A percentile compares a stretch with the other conserved stretches of the same genome.
phyloP scores from a whole-genome alignment of 2,329 filamentous ascomycete genomes.

The Phialophora chinensis region DNA sequence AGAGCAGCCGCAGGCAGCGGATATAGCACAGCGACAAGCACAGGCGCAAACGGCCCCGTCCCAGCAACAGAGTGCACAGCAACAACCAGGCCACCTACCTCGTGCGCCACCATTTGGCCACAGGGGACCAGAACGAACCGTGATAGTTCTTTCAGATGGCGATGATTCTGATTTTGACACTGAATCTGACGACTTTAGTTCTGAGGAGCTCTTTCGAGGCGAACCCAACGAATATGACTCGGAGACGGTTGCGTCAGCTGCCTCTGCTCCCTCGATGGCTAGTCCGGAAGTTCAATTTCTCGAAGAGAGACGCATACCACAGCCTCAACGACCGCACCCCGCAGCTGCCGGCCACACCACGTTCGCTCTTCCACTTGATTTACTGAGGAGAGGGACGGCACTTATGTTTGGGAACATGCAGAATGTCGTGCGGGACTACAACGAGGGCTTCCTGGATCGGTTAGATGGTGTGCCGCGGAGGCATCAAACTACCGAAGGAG shows the following conservation, averaged over 20 bases:
- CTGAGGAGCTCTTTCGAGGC: neutral
- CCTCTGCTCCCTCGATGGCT: slow-evolving; percentile 19
- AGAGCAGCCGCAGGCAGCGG: neutral
- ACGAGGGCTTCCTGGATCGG: slow-evolving; percentile 23
- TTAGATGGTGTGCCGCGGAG: slow-evolving; percentile 38
- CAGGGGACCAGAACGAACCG: slow-evolving; percentile 35
- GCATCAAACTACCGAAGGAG: slow-evolving; percentile 30
- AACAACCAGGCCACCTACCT: slow-evolving; percentile 8
- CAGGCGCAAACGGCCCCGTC: neutral
- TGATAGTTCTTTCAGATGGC: slow-evolving; percentile 56
- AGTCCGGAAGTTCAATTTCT: slow-evolving; percentile 61
- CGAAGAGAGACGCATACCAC: slow-evolving; percentile 29
- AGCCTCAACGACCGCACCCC: slow-evolving; percentile 17
- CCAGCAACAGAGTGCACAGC: neutral
- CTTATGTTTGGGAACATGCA: slow-evolving; percentile 28
- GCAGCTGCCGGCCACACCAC: slow-evolving; percentile 29
- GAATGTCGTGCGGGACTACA: slow-evolving; percentile 15
- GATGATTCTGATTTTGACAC: slow-evolving; percentile 49
- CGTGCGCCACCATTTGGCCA: slow-evolving; percentile 27
- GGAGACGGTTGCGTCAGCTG: neutral
- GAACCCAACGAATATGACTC: neutral
- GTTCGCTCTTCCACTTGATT: slow-evolving; percentile 25
- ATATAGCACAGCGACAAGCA: neutral
- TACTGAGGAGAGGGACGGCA: slow-evolving; percentile 28
- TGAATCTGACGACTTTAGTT: slow-evolving; percentile 15